phyloP scores from a whole-genome alignment of 192 early-diverging fungal genomes.

The Dimargaris cristalligena region DNA sequence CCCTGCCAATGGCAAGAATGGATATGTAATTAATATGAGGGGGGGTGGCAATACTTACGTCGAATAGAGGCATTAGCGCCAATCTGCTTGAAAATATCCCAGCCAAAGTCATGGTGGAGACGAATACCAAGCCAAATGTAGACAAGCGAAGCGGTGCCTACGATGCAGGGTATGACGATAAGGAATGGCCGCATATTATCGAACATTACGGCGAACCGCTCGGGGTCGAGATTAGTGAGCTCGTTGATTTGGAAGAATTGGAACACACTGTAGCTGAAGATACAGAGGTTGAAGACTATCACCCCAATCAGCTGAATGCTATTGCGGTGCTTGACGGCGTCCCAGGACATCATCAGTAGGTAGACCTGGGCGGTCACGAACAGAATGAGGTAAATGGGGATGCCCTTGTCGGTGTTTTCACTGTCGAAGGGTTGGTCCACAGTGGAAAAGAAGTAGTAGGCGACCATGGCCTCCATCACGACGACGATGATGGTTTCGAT shows the following conservation, averaged over 20 bases:
- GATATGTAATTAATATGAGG: not conserved
- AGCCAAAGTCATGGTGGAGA: slow-evolving; percentile 44
- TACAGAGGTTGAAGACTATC: slow-evolving; percentile 49
- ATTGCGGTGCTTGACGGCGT: slow-evolving; percentile 53
- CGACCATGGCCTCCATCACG: slow-evolving; percentile 32
- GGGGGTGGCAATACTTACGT: slow-evolving; percentile 19
- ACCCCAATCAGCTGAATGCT: slow-evolving; percentile 55
- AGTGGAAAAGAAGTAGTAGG: slow-evolving; percentile 28
- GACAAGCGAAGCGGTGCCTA: slow-evolving; percentile 30
- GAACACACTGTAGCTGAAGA: slow-evolving; percentile 48
- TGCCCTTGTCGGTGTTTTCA: slow-evolving; percentile 20
- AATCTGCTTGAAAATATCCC: slow-evolving; percentile 52
- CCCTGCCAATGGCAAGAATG: not conserved
- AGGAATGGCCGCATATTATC: slow-evolving; percentile 21
- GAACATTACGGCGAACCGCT: slow-evolving; percentile 2
- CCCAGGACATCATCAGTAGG: slow-evolving; percentile 42
- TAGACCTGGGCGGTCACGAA: slow-evolving; percentile 56
- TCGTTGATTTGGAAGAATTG: slow-evolving; percentile 39
- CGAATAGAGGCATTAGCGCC: slow-evolving; percentile 42
- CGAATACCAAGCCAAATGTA: slow-evolving; percentile 30
- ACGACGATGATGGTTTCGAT: slow-evolving; percentile 37
- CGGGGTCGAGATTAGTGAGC: slow-evolving; percentile 12
- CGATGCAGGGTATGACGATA: slow-evolving; percentile 37
- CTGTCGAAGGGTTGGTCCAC: slow-evolving; percentile 10
- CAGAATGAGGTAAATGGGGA: slow-evolving; percentile 55